Base-by-base conservation (phyloP, 1,284 basidiomycete genomes). In the Puccinia hordei region DNA sequence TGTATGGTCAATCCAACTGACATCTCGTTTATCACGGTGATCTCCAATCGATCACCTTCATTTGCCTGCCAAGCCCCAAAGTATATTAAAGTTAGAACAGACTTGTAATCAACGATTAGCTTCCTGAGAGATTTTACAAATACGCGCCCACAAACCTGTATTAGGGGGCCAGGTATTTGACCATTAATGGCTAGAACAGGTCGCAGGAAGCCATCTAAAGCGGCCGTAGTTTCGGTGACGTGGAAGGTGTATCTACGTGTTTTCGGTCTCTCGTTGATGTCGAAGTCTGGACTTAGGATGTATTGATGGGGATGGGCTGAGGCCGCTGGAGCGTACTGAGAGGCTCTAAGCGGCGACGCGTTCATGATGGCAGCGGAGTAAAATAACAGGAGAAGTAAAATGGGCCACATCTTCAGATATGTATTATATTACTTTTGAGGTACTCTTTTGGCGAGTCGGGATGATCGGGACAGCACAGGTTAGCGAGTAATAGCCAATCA, bases 101-200 rank as follows among this genome's bases (percentile, higher is more conserved):
- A 27, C 59, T 61, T 30, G 24, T 51, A 41, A 41, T 41, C 38
- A 41, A 41, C 38, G 38, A 41, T 12, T 41, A 41, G 38, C 38
- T 41, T 41, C 38, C 38, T 4, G 38, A 12, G 5, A 51, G 22
- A 51, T 51, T 51, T 15, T 15, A 41, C 38, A 41, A 41, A 41
- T 41, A 41, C 38, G 38, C 38, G 38, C 38, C 38, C 38, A 49
- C 46, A 15, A 19, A 72, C 77, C 55, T 89, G 87, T 72, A 89
- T 87, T 6, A 87, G 85, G 0, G 89, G 89, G 0, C 88, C 89
- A 0, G 88, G 88, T 68, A 83, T 87, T 78, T 86, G 85, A 3
- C 86, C 88, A 72, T 89, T 89, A n/a, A 89, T 87, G 4, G 88
- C 87, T 5, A 88, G 83, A 86, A 88, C 88, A 0, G 83, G 82